Evolutionary conservation across 805 yeast species (phyloP).

Genomic region (Hanseniaspora singularis): DNA sequence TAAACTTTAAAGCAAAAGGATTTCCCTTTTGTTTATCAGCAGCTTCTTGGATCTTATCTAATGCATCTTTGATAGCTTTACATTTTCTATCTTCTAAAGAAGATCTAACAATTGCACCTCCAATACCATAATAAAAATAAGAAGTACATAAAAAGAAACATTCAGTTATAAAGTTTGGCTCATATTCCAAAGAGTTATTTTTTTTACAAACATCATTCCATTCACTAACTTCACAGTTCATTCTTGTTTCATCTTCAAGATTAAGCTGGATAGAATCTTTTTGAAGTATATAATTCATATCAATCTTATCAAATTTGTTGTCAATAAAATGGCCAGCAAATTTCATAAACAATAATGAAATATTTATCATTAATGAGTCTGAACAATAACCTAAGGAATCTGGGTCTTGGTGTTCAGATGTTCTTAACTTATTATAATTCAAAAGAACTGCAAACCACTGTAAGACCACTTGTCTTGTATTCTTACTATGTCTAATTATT

Average conservation of each 20-base stretch:
- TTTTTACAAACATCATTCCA: constrained; percentile 32
- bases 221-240: constrained; percentile 63
- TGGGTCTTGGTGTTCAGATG: constrained; percentile 70
- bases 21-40: constrained; percentile 36
- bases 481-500: constrained; percentile 59
- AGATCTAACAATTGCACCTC: constrained; percentile 54
- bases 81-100: constrained; percentile 44
- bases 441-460: constrained; percentile 59
- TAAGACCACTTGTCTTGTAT: constrained; percentile 52
- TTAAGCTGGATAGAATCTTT: constrained; percentile 40
- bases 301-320: constrained; percentile 66
- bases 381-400: constrained; percentile 43
- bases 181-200: constrained; percentile 28
- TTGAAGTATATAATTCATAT: constrained; percentile 52
- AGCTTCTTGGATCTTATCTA: constrained; percentile 28
- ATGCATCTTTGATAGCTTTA: constrained; percentile 34
- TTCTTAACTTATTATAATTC: constrained; percentile 75
- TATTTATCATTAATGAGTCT: constrained; percentile 73
- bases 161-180: constrained; percentile 75
- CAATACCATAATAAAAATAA: constrained; percentile 77
- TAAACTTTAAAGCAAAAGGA: constrained; percentile 33
- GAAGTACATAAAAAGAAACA: constrained; percentile 72
- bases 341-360: constrained; percentile 51
- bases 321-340: constrained; percentile 79
- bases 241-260: constrained; percentile 67